Percentiles rank a stretch among this genome's conserved stretches.
Conservation (phyloP, 2,329 filamentous ascomycete species). For the Fusarium heterosporum region DNA sequence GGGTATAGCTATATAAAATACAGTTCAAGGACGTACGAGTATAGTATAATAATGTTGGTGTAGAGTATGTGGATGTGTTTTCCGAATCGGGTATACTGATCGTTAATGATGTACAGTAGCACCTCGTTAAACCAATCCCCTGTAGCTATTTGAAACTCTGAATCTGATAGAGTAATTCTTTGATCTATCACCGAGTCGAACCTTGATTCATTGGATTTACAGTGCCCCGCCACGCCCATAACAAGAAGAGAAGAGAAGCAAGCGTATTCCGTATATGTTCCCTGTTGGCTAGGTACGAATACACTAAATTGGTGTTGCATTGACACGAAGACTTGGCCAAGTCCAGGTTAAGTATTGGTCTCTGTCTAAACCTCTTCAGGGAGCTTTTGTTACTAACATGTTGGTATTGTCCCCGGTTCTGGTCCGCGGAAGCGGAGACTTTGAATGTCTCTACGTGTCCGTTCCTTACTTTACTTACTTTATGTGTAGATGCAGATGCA, state of each 20-base stretch:
- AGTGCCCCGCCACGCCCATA: too few species aligned
- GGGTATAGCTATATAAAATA: too few species aligned
- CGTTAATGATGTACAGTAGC: conserved; percentile 1
- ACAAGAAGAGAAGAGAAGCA: too few species aligned
- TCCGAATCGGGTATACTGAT: conserved; percentile 41
- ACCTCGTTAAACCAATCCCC: background rate
- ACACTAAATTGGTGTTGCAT: too few species aligned
- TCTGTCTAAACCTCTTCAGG: background rate
- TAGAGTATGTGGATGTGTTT: conserved; percentile 10
- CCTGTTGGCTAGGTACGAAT: too few species aligned
- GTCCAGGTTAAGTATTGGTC: too few species aligned
- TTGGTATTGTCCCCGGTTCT: background rate
- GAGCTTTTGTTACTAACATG: conserved; percentile 34
- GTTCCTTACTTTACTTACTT: background rate
- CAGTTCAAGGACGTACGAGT: background rate
- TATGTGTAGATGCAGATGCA: too few species aligned
- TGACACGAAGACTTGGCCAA: too few species aligned
- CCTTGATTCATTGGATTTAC: too few species aligned
- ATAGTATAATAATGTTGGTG: background rate
- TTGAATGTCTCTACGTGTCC: conserved; percentile 26
- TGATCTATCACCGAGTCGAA: background rate
- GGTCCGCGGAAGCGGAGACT: conserved; percentile 22
- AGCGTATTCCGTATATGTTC: too few species aligned
- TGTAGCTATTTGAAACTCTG: background rate
- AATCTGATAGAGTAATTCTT: background rate